Percentiles rank a stretch among this genome's conserved stretches.
Evolutionary conservation across 306 rosid species (phyloP).

Genomic region (Malus sylvestris): DNA sequence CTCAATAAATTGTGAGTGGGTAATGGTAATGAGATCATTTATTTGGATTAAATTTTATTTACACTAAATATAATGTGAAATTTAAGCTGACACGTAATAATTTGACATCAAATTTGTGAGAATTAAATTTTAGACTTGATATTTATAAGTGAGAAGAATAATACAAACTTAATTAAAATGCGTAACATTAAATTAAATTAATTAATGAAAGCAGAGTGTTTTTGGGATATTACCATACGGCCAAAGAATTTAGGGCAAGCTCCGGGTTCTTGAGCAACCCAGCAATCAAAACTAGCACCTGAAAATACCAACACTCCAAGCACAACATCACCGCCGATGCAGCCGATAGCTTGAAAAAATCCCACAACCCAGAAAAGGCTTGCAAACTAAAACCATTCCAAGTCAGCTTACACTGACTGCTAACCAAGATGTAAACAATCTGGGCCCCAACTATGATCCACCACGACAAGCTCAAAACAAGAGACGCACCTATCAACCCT

Average conservation of each 20-base stretch:
- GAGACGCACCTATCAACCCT: conserved; percentile 53
- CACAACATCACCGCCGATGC: conserved; percentile 81
- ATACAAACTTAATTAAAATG: neutral
- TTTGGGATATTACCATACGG: conserved; percentile 42
- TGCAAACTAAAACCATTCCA: conserved; percentile 47
- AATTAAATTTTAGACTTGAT: too few species aligned
- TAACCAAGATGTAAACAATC: conserved; percentile 28
- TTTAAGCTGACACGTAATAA: too few species aligned
- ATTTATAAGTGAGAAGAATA: too few species aligned
- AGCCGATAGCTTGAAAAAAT: conserved; percentile 42
- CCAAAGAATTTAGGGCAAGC: conserved; percentile 52
- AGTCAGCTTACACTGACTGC: conserved; percentile 26
- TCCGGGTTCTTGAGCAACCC: conserved; percentile 58
- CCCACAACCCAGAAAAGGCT: conserved; percentile 47
- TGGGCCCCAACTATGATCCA: conserved; percentile 66
- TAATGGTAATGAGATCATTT: too few species aligned
- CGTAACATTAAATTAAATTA: neutral
- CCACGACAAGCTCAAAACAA: conserved; percentile 66
- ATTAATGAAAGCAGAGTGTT: neutral
- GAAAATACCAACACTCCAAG: conserved; percentile 68
- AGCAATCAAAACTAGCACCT: conserved; percentile 53
- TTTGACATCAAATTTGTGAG: neutral
- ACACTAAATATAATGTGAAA: too few species aligned
- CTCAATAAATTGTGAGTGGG: neutral
- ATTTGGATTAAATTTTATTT: too few species aligned